These are phyloP conservation scores for Arthroderma sp. DNA, from an alignment of 2,329 filamentous ascomycete species.

Conservation along the genomic window DNA sequence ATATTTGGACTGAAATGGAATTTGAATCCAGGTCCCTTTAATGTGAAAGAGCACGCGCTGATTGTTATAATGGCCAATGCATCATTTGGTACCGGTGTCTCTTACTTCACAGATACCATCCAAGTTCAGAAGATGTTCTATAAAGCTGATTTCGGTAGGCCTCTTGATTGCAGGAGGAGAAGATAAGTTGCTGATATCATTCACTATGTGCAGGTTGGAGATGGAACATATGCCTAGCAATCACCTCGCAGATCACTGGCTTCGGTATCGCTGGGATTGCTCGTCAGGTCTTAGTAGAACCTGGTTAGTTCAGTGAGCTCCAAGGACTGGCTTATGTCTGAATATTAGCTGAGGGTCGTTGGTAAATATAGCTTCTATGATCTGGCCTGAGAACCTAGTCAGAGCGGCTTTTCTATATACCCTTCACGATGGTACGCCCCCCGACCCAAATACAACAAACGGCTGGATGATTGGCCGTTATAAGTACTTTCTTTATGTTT, in stretches of 20 bases:
- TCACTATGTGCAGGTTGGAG: constrained; percentile 24
- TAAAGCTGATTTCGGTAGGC: constrained; percentile 49
- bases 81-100: constrained; percentile 45
- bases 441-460: constrained; percentile 42
- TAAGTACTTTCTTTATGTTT: constrained; percentile 48
- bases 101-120: constrained; percentile 63
- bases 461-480: constrained; percentile 56
- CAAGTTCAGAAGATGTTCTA: constrained; percentile 60
- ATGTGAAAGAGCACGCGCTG: constrained; percentile 35
- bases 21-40: constrained; percentile 33
- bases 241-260: constrained; percentile 56
- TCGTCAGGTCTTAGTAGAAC: constrained; percentile 43
- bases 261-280: constrained; percentile 58
- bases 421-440: constrained; percentile 51
- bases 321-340: not conserved
- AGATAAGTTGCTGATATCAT: not conserved
- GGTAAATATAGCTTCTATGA: constrained; percentile 48
- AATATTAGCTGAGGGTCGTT: not conserved
- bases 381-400: constrained; percentile 56
- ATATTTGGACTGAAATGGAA: constrained; percentile 27
- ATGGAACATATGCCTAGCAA: constrained; percentile 53
- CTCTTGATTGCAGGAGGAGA: not conserved
- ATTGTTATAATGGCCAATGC: constrained; percentile 48
- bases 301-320: constrained; percentile 10
- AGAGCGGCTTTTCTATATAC: constrained; percentile 56